phyloP scores from a whole-genome alignment of 371 early-diverging fungal species.

The Mortierella sp. region DNA sequence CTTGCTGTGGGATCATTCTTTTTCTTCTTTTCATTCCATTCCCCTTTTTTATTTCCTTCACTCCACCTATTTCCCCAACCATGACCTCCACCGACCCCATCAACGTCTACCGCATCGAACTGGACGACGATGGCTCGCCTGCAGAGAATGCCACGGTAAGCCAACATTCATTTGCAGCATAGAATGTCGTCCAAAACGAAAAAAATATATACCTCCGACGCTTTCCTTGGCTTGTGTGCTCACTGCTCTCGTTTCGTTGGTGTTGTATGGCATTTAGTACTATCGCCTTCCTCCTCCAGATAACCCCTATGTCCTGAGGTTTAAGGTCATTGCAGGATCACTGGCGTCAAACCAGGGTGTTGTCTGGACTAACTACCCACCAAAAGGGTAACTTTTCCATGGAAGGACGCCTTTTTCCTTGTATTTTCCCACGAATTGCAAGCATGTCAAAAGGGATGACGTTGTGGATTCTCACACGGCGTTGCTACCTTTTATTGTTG shows the following conservation, averaged over 20 bases:
- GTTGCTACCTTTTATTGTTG: background rate
- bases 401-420: background rate
- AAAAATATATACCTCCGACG: background rate
- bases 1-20: background rate
- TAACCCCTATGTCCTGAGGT: constrained; percentile 78
- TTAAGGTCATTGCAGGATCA: constrained; percentile 86
- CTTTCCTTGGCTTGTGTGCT: background rate
- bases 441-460: background rate
- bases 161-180: too few relatives aligned
- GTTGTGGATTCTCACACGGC: background rate
- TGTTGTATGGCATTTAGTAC: constrained; percentile 16
- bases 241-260: background rate
- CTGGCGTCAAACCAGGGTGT: constrained; percentile 74
- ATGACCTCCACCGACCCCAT: constrained; percentile 18
- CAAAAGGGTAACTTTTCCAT: constrained; percentile 65
- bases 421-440: background rate
- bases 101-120: constrained; percentile 48
- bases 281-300: constrained; percentile 82
- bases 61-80: background rate
- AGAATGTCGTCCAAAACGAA: too few relatives aligned
- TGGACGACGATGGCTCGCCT: constrained; percentile 60
- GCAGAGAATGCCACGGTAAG: constrained; percentile 48
- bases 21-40: background rate
- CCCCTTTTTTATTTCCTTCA: background rate
- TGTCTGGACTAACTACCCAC: constrained; percentile 88